phyloP scores from a whole-genome alignment of 129 eudicot genomes.

The Glebionis coronaria region DNA sequence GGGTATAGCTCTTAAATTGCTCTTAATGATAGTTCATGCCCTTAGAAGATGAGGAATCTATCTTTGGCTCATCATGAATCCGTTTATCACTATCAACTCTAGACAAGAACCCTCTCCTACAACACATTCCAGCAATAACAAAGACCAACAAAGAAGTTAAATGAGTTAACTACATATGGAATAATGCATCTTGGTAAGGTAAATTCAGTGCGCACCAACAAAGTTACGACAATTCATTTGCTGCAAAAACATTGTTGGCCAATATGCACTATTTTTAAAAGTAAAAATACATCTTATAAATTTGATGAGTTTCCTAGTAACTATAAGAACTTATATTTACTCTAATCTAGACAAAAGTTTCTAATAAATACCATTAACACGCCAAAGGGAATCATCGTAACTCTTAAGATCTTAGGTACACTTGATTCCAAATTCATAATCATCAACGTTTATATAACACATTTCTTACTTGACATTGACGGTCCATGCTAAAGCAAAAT shows the following conservation, averaged over 20 bases:
- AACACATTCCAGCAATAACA: background rate
- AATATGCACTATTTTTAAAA: no score
- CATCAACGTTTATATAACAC: background rate
- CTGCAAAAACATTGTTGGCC: no score
- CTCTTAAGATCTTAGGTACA: background rate
- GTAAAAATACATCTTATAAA: no score
- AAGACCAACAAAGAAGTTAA: no score
- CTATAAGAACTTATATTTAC: no score
- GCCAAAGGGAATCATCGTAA: background rate
- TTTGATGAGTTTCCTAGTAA: no score
- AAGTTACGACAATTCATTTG: no score
- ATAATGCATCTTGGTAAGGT: no score
- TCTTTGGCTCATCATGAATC: constrained; percentile 17
- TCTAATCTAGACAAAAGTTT: background rate
- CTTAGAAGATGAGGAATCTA: no score
- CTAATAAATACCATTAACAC: background rate
- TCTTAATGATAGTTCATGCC: background rate
- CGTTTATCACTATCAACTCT: constrained; percentile 39
- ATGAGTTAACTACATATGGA: no score
- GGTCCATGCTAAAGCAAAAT: background rate
- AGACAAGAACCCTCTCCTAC: constrained; percentile 82
- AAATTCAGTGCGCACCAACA: no score
- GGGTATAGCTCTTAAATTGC: no score
- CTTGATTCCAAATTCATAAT: background rate
- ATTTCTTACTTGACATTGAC: background rate